These are phyloP conservation scores for Carex pumila DNA, from an alignment of 176 grass and related monocot species.

Conservation along the genomic window DNA sequence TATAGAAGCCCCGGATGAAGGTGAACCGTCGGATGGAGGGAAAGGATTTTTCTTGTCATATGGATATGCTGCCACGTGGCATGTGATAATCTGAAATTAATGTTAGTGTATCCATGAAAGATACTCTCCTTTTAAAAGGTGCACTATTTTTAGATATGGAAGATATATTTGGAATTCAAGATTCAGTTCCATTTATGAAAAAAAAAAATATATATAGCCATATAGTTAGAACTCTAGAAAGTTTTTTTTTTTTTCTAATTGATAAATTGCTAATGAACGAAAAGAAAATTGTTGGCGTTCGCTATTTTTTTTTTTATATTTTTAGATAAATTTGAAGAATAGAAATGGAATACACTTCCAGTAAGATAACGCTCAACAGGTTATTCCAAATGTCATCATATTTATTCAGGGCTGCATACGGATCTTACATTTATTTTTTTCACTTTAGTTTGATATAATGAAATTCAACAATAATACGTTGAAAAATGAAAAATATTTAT, in stretches of 20 bases:
- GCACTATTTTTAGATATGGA: neutral
- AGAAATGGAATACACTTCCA: too few relatives aligned
- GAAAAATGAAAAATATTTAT: too few relatives aligned
- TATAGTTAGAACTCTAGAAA: neutral
- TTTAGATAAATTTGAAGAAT: too few relatives aligned
- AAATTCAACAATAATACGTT: too few relatives aligned
- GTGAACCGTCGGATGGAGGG: neutral
- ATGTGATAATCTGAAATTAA: neutral
- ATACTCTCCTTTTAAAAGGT: neutral
- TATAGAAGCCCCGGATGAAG: neutral
- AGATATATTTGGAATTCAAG: neutral
- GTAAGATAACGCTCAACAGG: too few relatives aligned
- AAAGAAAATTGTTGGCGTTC: too few relatives aligned
- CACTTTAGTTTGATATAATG: too few relatives aligned
- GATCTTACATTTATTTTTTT: too few relatives aligned
- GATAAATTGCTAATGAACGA: too few relatives aligned
- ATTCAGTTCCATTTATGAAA: neutral
- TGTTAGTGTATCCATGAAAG: neutral
- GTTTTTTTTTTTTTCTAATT: neutral
- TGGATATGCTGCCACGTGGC: neutral
- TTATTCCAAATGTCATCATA: too few relatives aligned
- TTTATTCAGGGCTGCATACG: too few relatives aligned
- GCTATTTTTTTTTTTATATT: too few relatives aligned
- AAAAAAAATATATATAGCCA: neutral
- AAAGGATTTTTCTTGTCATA: neutral